A percentile compares a stretch with the other conserved stretches of the same genome.
These are phyloP conservation scores for Botrytis medusae DNA, from an alignment of 2,329 filamentous ascomycete genomes.

Conservation along the genomic window DNA sequence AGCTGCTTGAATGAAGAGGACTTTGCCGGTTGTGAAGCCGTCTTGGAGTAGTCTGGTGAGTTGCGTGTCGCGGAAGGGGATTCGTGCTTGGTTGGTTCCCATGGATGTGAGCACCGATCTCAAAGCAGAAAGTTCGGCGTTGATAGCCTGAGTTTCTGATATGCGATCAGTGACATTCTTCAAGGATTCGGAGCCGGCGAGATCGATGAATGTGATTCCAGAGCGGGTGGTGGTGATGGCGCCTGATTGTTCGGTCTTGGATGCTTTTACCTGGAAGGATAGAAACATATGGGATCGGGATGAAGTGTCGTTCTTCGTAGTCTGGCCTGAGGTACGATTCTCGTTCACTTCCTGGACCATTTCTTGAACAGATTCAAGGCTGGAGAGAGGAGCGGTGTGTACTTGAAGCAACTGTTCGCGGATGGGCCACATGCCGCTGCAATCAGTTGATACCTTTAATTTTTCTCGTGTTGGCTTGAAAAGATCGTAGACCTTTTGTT, in stretches of 20 bases:
- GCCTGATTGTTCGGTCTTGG: slow-evolving; percentile 45
- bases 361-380: slow-evolving; percentile 72
- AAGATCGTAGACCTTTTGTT: slow-evolving; percentile 92
- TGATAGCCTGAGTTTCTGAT: slow-evolving; percentile 96
- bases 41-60: neutral
- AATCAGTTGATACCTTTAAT: slow-evolving; percentile 71
- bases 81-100: slow-evolving; percentile 46
- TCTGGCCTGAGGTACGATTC: slow-evolving; percentile 90
- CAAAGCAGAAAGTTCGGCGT: slow-evolving; percentile 85
- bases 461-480: slow-evolving; percentile 53
- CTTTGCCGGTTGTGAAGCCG: neutral
- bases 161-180: slow-evolving; percentile 85
- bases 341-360: slow-evolving; percentile 78
- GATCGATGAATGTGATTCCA: slow-evolving; percentile 90
- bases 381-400: slow-evolving; percentile 73
- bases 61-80: neutral
- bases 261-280: slow-evolving; percentile 69
- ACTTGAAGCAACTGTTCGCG: slow-evolving; percentile 81
- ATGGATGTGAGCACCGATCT: slow-evolving; percentile 93
- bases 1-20: slow-evolving; percentile 10
- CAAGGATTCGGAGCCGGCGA: slow-evolving; percentile 88
- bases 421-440: slow-evolving; percentile 85
- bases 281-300: slow-evolving; percentile 97
- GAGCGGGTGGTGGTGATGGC: slow-evolving; percentile 86
- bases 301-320: slow-evolving; percentile 94